Base-by-base conservation (phyloP, 2,329 filamentous ascomycete genomes). In the Fusarium begoniae region DNA sequence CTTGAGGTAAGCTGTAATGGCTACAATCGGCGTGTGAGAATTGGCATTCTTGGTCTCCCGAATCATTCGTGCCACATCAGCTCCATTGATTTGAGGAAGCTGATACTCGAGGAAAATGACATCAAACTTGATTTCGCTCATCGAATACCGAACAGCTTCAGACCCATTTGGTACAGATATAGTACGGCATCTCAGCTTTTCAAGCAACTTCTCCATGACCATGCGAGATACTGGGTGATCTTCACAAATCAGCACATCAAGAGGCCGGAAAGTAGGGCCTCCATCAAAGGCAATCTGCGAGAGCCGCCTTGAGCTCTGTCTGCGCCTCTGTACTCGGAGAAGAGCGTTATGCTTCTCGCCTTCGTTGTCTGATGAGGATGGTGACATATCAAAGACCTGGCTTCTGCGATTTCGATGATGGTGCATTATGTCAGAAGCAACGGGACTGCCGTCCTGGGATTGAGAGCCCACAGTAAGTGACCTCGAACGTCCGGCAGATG, bases 21-120 rank as follows among this genome's bases (percentile, higher is more conserved):
- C 95, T 64, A 99, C 94, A 70, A 99, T 97, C 0, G 96, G 96
- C 1, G 96, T 99, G 77, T 96, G 92, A 1, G 94, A 93, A 80
- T 99, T 99, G 66, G 94, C 91, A 81, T 98, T 98, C 84, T 96
- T 96, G 2, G 96, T 98, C 80, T 98, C 96, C 54, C 96, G 92
- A 75, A 99, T 95, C 96, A 99, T 99, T 40, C 96, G 93, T 57
- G 96, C 96, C 64, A 99, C 94, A 80, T 99, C 96, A 18, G 94
- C 93, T 30, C 96, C 96, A 77, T 95, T 98, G 79, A 98, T 95
- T 79, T 97, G 94, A 15, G 96, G 96, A 51, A 99, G 86, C 81
- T 96, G 97, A 85, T 95, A 98, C 83, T 99, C 96, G 82, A 98
- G 96, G 87, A 99, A 96, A 81, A 99, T 98, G 77, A 98, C 94